Evolutionary conservation across 1,284 basidiomycete species (phyloP), one percentile per base, ranked within the genome.

Genomic region (Earliella scabrosa): DNA sequence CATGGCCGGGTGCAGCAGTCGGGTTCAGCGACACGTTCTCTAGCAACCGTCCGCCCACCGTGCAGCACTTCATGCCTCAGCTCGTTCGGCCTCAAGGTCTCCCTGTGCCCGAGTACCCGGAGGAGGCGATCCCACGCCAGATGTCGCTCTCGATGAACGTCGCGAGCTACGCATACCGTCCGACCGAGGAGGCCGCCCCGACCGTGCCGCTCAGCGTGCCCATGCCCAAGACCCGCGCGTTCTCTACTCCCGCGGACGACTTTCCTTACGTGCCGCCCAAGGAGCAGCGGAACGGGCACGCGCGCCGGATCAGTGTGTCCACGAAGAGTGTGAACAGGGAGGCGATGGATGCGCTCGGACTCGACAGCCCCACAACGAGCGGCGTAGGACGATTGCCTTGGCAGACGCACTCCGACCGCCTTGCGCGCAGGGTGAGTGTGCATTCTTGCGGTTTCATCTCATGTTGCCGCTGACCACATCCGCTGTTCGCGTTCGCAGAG

Each of bases 231-330:
- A 13, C 53, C 34, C 58, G 38, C 18, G 50, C 60, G 20, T 41
- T 54, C 45, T 54, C 59, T 32, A 36, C 39, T n/a, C 45, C 59
- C 20, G 54, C 58, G 24, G 57, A 60, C 23, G 65, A 66, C 39
- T 65, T 71, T 48, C 69, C 69, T 29, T 70, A 69, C 48, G 56
- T 59, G 20, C 62, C 68, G 16, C 60, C 61, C 35, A 52, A 59
- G 61, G 34, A 56, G 27, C 66, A 66, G 58, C 58, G 60, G 39
- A 57, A 46, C 38, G 66, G 70, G 10, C 68, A 69, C 49, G 64
- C 68, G 32, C 62, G 65, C 18, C 66, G 70, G 6, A 54, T 70
- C 43, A 71, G 68, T 59, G 68, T 70, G 31, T 51, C 66, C 20
- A 52, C 67, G 56, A 65, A 63, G 56, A 18, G 39, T 21, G 39